phyloP scores from a whole-genome alignment of 331 rosid genomes.

The Quercus phellos region DNA sequence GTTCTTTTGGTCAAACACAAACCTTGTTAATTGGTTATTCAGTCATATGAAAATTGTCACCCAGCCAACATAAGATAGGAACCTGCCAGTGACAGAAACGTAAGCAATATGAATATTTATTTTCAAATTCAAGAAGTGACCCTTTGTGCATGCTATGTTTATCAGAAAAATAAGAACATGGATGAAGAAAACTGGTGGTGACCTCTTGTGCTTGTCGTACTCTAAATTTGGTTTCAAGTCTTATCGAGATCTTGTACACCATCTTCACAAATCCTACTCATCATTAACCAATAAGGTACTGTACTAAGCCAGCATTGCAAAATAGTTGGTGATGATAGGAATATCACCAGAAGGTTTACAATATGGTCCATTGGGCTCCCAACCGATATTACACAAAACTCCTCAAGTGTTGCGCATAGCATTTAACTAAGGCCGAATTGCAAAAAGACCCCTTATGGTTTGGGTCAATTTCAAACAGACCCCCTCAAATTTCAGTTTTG shows the following conservation, averaged over 20 bases:
- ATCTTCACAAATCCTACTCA: neutral
- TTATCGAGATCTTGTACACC: neutral
- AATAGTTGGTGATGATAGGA: neutral
- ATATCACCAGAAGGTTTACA: neutral
- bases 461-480: too few relatives aligned
- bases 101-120: conserved; percentile 13
- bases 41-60: conserved; percentile 82
- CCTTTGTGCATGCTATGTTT: neutral
- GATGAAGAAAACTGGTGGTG: neutral
- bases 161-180: neutral
- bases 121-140: neutral
- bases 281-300: neutral
- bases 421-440: neutral
- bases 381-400: neutral
- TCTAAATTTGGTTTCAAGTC: neutral
- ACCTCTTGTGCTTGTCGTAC: neutral
- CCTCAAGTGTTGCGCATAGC: neutral
- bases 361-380: neutral
- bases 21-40: conserved; percentile 89
- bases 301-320: neutral
- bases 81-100: conserved; percentile 42
- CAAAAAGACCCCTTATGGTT: too few relatives aligned
- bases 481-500: too few relatives aligned
- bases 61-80: conserved; percentile 82
- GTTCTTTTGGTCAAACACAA: neutral